phyloP scores from a whole-genome alignment of 78 protist genomes.

The Tieghemostelium lacteum region DNA sequence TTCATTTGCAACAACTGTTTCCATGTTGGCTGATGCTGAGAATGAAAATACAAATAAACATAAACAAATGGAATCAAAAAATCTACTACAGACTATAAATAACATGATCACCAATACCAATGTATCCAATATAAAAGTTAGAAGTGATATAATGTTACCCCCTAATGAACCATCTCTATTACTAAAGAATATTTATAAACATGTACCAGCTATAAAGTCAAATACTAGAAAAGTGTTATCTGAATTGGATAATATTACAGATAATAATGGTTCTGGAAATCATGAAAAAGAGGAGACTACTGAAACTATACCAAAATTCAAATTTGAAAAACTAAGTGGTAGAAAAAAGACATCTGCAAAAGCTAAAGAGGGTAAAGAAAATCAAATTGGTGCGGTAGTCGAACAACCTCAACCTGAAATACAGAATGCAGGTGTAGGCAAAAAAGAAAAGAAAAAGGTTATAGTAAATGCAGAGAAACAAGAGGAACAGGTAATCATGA shows the following conservation, averaged over 20 bases:
- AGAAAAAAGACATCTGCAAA: constrained; percentile 5
- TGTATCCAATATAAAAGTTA: constrained; percentile 12
- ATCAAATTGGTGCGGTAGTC: not conserved
- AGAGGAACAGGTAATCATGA: not conserved
- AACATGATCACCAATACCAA: constrained; percentile 12
- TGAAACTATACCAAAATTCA: not conserved
- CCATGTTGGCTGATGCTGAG: not conserved
- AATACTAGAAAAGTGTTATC: constrained; percentile 21
- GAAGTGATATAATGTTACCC: not conserved
- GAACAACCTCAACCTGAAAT: not conserved
- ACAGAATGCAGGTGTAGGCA: not conserved
- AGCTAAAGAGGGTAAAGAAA: not conserved
- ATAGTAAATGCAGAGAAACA: not conserved
- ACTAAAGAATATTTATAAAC: constrained; percentile 10
- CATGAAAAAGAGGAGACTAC: not conserved
- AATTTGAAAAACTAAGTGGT: not conserved
- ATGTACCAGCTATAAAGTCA: constrained; percentile 11
- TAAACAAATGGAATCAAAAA: constrained; percentile 1
- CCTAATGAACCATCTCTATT: constrained; percentile 14
- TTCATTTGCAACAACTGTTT: constrained; percentile 1
- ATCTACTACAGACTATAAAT: not conserved
- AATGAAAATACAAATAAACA: constrained; percentile 3
- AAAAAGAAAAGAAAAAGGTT: not conserved
- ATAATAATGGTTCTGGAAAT: not conserved
- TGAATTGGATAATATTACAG: not conserved